A percentile compares a stretch with the other conserved stretches of the same genome.
phyloP scores from a whole-genome alignment of 768 basidiomycete genomes.

The Tephrocybe sp. region DNA sequence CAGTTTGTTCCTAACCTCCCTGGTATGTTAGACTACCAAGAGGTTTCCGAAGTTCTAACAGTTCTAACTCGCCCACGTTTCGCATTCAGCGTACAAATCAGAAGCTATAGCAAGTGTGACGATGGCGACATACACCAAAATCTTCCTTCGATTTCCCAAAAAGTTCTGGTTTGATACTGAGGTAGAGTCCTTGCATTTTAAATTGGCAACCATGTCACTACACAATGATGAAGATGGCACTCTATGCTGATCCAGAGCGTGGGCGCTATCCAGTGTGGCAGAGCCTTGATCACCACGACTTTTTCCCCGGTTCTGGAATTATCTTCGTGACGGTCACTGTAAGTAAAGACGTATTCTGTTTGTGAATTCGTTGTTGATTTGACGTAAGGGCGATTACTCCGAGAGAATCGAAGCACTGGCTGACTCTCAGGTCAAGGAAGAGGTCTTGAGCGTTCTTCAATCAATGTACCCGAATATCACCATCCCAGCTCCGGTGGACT shows the following conservation, averaged over 20 bases:
- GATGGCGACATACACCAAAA: constrained; percentile 71
- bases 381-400: constrained; percentile 56
- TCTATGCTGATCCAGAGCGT: constrained; percentile 58
- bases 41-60: neutral
- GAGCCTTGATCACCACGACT: constrained; percentile 54
- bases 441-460: constrained; percentile 57
- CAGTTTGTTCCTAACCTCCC: constrained; percentile 55
- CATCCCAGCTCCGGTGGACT: constrained; percentile 56
- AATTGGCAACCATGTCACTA: neutral
- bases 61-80: neutral
- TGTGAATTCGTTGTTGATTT: neutral
- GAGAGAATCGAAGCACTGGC: constrained; percentile 56
- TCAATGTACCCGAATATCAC: constrained; percentile 57
- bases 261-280: constrained; percentile 73
- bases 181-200: constrained; percentile 19
- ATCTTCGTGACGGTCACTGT: constrained; percentile 53
- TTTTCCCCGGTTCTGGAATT: constrained; percentile 62
- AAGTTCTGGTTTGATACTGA: constrained; percentile 56
- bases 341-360: constrained; percentile 12
- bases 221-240: constrained; percentile 44
- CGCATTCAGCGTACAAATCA: constrained; percentile 44
- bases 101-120: constrained; percentile 63
- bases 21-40: too few species aligned
- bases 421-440: constrained; percentile 43
- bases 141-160: constrained; percentile 61